Evolutionary conservation across 257 asterid species (phyloP).

Genomic region (Solanum verrucosum): DNA sequence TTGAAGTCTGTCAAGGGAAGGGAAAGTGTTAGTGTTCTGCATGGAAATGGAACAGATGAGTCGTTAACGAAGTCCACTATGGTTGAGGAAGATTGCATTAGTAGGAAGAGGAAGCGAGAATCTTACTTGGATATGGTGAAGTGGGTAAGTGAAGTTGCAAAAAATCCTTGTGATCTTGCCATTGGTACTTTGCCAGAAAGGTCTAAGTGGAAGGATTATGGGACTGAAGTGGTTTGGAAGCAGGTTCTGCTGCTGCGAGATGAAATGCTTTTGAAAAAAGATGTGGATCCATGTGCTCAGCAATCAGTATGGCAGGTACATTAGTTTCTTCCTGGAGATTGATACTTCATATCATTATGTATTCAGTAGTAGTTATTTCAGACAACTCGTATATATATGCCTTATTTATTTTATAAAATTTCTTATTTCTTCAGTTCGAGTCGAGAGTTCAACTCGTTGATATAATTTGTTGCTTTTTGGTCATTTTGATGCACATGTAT

Average conservation of each 20-base stretch:
- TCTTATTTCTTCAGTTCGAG: background rate
- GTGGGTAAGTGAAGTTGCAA: conserved; percentile 59
- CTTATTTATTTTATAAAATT: no score
- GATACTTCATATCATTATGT: background rate
- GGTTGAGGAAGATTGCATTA: conserved; percentile 3
- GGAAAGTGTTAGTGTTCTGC: background rate
- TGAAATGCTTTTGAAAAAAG: conserved; percentile 35
- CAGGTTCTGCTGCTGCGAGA: conserved; percentile 55
- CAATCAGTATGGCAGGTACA: conserved; percentile 45
- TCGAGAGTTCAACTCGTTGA: background rate
- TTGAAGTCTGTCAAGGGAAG: background rate
- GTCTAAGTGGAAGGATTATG: conserved; percentile 61
- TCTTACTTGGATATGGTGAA: conserved; percentile 26
- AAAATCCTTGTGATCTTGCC: conserved; percentile 46
- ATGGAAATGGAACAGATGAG: conserved; percentile 15
- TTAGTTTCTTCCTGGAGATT: background rate
- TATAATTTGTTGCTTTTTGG: background rate
- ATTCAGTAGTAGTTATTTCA: background rate
- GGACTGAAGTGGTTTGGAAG: conserved; percentile 57
- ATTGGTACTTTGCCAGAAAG: conserved; percentile 44
- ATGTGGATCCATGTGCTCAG: conserved; percentile 32
- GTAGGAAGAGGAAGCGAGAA: conserved; percentile 58
- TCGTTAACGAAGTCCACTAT: background rate
- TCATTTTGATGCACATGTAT: background rate
- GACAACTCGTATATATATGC: background rate